phyloP scores from a whole-genome alignment of 495 filamentous ascomycete genomes.

The Tuber indicum region DNA sequence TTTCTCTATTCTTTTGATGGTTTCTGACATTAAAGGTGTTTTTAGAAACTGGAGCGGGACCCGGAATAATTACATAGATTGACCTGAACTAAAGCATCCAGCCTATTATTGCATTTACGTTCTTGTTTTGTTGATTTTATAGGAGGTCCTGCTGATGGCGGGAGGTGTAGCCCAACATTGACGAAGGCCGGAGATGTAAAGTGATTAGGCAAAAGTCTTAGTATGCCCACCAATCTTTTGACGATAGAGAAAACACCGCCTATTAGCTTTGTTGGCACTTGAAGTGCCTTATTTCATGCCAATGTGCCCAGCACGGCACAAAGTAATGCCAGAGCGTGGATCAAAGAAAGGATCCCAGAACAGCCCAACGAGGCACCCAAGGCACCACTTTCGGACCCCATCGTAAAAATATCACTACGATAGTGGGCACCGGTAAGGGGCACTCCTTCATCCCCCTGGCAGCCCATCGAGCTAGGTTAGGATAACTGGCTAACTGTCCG shows the following conservation, averaged over 20 bases:
- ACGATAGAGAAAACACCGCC: not conserved
- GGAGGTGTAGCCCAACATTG: not conserved
- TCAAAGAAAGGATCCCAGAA: too few species aligned
- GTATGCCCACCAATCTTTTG: too few species aligned
- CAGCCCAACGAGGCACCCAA: too few species aligned
- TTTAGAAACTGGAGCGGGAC: not conserved
- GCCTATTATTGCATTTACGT: not conserved
- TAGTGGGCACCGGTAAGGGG: too few species aligned
- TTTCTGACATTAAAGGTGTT: not conserved
- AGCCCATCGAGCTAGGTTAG: too few species aligned
- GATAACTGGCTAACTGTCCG: not conserved
- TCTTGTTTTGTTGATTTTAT: not conserved
- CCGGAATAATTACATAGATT: not conserved
- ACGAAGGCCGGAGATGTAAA: not conserved
- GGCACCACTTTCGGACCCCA: too few species aligned
- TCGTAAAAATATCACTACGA: not conserved
- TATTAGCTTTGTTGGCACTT: too few species aligned
- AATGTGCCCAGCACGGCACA: too few species aligned
- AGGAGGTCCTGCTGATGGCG: not conserved
- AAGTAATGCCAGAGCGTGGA: too few species aligned
- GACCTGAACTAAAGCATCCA: not conserved
- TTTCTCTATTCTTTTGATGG: not conserved
- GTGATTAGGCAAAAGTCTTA: not conserved
- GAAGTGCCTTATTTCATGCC: too few species aligned
- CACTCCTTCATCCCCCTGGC: not conserved